Conservation (phyloP, 2,329 filamentous ascomycete species). For the Tolypocladium paradoxum region DNA sequence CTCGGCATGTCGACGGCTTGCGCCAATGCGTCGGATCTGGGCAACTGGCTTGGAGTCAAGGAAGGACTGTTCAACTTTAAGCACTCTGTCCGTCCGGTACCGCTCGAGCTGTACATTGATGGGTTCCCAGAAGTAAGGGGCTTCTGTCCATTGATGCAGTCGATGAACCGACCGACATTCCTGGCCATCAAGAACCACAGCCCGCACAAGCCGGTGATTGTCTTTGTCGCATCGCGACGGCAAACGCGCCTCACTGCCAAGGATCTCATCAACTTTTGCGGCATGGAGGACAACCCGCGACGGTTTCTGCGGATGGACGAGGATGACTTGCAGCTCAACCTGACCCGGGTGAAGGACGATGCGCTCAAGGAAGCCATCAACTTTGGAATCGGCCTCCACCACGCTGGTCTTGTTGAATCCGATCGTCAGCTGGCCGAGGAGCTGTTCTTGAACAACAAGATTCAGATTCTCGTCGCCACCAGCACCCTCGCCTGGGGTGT, state of each 20-base stretch:
- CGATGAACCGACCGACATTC: constrained; percentile 96
- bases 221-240: constrained; percentile 90
- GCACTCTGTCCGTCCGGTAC: constrained; percentile 92
- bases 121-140: constrained; percentile 91
- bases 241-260: constrained; percentile 93
- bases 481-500: constrained; percentile 97
- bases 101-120: constrained; percentile 92
- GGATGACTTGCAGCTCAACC: constrained; percentile 79
- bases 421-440: constrained; percentile 89
- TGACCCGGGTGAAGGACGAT: constrained; percentile 86
- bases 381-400: constrained; percentile 94
- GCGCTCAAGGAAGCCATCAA: constrained; percentile 87
- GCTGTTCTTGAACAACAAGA: constrained; percentile 94
- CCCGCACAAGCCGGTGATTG: constrained; percentile 92
- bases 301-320: constrained; percentile 91
- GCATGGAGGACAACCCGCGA: constrained; percentile 95
- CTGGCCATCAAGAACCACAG: constrained; percentile 94
- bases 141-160: constrained; percentile 97
- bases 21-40: constrained; percentile 87
- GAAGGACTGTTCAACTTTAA: constrained; percentile 94
- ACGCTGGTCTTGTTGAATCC: constrained; percentile 90
- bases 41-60: constrained; percentile 94
- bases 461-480: constrained; percentile 91
- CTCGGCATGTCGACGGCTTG: constrained; percentile 99
- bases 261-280: constrained; percentile 93